Evolutionary conservation across 306 rosid genomes (phyloP).

Genomic region (Quercus suber): DNA sequence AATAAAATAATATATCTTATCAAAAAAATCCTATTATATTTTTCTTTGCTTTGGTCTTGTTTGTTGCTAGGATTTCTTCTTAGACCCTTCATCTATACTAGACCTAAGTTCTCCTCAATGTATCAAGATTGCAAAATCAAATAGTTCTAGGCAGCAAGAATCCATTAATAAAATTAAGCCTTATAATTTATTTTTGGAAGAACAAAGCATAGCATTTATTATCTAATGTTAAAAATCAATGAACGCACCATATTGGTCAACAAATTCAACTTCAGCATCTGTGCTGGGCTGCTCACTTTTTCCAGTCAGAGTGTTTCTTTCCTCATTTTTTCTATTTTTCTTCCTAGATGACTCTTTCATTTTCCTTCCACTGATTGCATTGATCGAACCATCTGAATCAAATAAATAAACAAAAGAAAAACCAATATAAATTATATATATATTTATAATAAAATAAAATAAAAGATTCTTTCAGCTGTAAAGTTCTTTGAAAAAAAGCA

Average conservation of each 20-base stretch:
- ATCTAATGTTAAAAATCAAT: neutral
- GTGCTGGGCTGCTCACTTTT: neutral
- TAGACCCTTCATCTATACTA: too few species aligned
- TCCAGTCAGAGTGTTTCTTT: conserved; percentile 6
- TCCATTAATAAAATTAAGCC: neutral
- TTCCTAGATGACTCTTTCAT: conserved; percentile 25
- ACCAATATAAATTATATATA: neutral
- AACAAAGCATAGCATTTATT: neutral
- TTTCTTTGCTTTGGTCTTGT: too few species aligned
- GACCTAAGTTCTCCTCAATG: too few species aligned
- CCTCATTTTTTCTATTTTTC: conserved; percentile 36
- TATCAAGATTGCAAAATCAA: neutral
- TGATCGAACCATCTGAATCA: conserved; percentile 21
- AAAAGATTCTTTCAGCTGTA: neutral
- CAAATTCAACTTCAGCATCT: conserved; percentile 21
- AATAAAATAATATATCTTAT: too few species aligned
- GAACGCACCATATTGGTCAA: conserved; percentile 38
- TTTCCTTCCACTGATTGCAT: conserved; percentile 7
- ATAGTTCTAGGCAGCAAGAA: neutral
- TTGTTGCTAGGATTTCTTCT: too few species aligned
- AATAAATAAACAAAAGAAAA: conserved; percentile 20
- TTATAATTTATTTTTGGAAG: neutral
- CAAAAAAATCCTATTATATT: too few species aligned
- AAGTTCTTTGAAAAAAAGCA: neutral
- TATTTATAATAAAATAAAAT: neutral